phyloP scores from a whole-genome alignment of 2,329 filamentous ascomycete species.

The Alternaria brassicicola region DNA sequence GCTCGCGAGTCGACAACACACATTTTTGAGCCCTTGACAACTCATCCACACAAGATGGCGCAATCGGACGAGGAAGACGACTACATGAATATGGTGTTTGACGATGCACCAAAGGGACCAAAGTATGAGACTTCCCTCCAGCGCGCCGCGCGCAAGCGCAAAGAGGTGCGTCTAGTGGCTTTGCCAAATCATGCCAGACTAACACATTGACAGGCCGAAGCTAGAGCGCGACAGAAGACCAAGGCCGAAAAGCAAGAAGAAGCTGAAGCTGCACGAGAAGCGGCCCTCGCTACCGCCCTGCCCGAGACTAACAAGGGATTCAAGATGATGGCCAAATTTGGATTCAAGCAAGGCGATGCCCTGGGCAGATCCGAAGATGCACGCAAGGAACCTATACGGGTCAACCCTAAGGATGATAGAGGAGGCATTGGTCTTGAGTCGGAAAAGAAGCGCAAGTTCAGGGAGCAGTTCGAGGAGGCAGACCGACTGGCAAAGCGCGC shows the following conservation, averaged over 20 bases:
- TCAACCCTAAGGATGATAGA: slow-evolving; percentile 78
- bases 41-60: slow-evolving; percentile 30
- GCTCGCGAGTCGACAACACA: slow-evolving; percentile 7
- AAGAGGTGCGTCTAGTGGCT: slow-evolving; percentile 49
- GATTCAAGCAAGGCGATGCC: slow-evolving; percentile 77
- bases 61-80: slow-evolving; percentile 79
- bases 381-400: slow-evolving; percentile 73
- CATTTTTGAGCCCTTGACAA: not conserved
- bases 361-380: slow-evolving; percentile 68
- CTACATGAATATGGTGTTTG: slow-evolving; percentile 96
- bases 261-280: slow-evolving; percentile 73
- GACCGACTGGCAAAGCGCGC: slow-evolving; percentile 48
- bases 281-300: slow-evolving; percentile 75
- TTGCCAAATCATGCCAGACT: slow-evolving; percentile 10
- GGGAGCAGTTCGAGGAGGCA: slow-evolving; percentile 46
- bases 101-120: slow-evolving; percentile 61
- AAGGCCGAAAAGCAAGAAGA: slow-evolving; percentile 83
- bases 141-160: slow-evolving; percentile 60
- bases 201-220: slow-evolving; percentile 33
- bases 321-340: slow-evolving; percentile 96
- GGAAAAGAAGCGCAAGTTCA: slow-evolving; percentile 77
- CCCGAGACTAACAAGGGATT: slow-evolving; percentile 80
- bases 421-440: slow-evolving; percentile 83
- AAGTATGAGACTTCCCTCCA: slow-evolving; percentile 68
- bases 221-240: slow-evolving; percentile 61